Base-by-base conservation (phyloP, 2,329 filamentous ascomycete species). In the Lojkania enalia region DNA sequence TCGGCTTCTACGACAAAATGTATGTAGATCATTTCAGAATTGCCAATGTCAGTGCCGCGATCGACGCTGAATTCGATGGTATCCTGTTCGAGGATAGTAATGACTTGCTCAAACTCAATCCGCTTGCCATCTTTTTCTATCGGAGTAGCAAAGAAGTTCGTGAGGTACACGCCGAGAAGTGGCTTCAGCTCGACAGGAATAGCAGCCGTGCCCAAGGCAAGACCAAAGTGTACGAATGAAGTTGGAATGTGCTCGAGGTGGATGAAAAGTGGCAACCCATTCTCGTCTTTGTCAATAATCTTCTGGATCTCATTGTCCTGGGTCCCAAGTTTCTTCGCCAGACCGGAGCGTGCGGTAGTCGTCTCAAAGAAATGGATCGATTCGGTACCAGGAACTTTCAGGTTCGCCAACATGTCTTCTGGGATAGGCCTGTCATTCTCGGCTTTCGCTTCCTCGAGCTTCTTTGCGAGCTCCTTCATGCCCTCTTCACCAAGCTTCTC, bases 301-400 rank as follows among this genome's bases (percentile, higher is more conserved):
- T 83, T 78, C 68, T 99, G 94, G 3, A 89, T 82, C 3, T 79
- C 68, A 54, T 89, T 92, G 20, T 84, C 72, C 0, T 80, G 76
- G 18, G 78, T 72, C 0, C 90, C 91, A 37, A 90, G 74, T 51
- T 82, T 78, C 57, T 84, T 81, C 12, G 91, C 94, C 48, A 84
- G 74, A 20, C 94, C 94, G 35, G 88, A 86, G 19, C 90, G 83
- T 23, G 91, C 94, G 14, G 90, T 95, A 5, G 81, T 84, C 0
- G 90, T 94, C 52, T 90, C 81, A 58, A 96, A 95, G 70, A 99
- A 97, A 66, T 96, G 90, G 38, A 99, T 96, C 0, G 90, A 95
- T 6, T 95, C 88, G 0, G 89, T 88, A 21, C 84, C 81, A 0
- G 94, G 94, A 9, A 97, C 88, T 31, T 82, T 76, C 76, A 95